Conservation (phyloP, 345 rosid genomes). For the Murraya koenigii region DNA sequence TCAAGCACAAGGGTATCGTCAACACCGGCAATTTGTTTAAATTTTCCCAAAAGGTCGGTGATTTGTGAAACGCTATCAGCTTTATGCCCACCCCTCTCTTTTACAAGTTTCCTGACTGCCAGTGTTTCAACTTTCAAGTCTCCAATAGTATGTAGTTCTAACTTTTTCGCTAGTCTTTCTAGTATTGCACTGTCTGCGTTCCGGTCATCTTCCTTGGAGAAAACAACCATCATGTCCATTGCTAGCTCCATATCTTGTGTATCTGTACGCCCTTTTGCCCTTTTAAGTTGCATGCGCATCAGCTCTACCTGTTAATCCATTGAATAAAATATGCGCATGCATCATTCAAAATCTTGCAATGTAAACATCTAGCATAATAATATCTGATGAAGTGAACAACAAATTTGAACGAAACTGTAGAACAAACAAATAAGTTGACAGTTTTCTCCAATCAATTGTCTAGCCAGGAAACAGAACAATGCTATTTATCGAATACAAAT, state of each 20-base stretch:
- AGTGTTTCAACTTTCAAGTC: slow-evolving; percentile 48
- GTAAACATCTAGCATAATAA: neutral
- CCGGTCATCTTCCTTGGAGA: slow-evolving; percentile 44
- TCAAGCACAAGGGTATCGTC: slow-evolving; percentile 35
- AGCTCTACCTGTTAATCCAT: slow-evolving; percentile 44
- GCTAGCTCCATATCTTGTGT: slow-evolving; percentile 65
- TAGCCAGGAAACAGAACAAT: neutral
- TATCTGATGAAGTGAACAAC: neutral
- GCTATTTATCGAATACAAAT: neutral
- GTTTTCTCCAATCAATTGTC: neutral
- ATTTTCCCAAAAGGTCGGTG: slow-evolving; percentile 38
- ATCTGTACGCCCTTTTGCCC: slow-evolving; percentile 54
- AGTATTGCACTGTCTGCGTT: slow-evolving; percentile 52
- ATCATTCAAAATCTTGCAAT: neutral
- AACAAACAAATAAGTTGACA: neutral
- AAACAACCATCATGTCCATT: slow-evolving; percentile 65
- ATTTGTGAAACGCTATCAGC: slow-evolving; percentile 41
- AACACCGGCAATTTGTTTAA: slow-evolving; percentile 46
- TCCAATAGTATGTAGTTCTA: slow-evolving; percentile 46
- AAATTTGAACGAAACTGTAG: neutral
- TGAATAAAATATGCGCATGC: slow-evolving; percentile 4
- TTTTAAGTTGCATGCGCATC: slow-evolving; percentile 47
- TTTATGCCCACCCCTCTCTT: slow-evolving; percentile 32
- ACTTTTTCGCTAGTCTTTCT: slow-evolving; percentile 54
- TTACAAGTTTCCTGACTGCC: slow-evolving; percentile 41